Conservation (phyloP, 192 early-diverging fungal genomes). For the Mortierella antarctica region DNA sequence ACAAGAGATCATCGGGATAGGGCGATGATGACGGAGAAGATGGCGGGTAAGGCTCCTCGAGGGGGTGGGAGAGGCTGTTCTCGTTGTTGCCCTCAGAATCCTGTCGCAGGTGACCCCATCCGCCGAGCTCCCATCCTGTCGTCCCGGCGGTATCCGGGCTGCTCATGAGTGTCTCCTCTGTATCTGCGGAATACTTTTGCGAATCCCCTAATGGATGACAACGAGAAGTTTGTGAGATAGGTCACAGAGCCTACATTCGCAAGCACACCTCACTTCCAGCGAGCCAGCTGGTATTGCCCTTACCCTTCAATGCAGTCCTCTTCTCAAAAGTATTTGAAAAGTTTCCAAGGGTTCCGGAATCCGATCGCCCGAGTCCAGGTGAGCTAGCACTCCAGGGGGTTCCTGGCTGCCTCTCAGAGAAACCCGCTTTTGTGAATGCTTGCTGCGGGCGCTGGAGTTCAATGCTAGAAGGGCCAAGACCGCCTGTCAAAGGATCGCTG, state of each 20-base stretch:
- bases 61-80: conserved; percentile 15
- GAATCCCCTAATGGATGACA: too few relatives aligned
- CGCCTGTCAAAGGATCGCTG: not conserved
- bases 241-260: not conserved
- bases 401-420: not conserved
- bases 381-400: not conserved
- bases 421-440: not conserved
- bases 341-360: too few relatives aligned
- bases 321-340: too few relatives aligned
- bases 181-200: too few relatives aligned
- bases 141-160: not conserved
- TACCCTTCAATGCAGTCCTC: too few relatives aligned
- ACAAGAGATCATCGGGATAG: too few relatives aligned
- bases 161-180: too few relatives aligned
- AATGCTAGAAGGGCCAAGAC: not conserved
- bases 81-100: conserved; percentile 5
- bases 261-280: not conserved
- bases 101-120: conserved; percentile 21
- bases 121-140: conserved; percentile 34
- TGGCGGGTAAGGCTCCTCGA: conserved; percentile 7
- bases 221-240: too few relatives aligned
- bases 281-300: too few relatives aligned
- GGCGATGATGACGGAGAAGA: not conserved
- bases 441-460: conserved; percentile 17
- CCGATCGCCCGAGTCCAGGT: too few relatives aligned